Conservation (phyloP, 306 rosid genomes). For the Psophocarpus tetragonolobus region DNA sequence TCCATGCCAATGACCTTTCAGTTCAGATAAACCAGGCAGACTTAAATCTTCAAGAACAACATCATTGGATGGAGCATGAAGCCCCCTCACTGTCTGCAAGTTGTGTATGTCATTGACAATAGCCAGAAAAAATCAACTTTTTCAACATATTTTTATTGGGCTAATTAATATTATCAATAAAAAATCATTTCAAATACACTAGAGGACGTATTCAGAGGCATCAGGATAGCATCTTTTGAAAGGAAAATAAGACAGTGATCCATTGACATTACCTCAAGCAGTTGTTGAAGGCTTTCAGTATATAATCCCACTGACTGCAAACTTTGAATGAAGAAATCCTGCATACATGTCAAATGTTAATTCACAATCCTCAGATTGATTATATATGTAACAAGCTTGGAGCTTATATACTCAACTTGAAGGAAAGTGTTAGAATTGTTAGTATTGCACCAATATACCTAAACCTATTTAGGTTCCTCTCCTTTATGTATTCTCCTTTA, state of each 20-base stretch:
- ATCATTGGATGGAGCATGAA: constrained; percentile 70
- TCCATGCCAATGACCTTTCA: constrained; percentile 91
- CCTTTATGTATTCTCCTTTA: no score
- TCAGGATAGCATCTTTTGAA: constrained; percentile 1
- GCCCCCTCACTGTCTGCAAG: constrained; percentile 72
- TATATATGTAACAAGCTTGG: no score
- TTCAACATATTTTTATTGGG: constrained; percentile 14
- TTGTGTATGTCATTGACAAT: constrained; percentile 5
- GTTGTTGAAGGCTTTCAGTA: constrained; percentile 56
- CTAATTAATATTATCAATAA: constrained; percentile 13
- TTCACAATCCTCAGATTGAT: no score
- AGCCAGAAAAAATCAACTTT: constrained; percentile 12
- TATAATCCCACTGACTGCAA: constrained; percentile 76
- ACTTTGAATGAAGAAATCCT: constrained; percentile 83
- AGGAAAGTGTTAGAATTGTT: no score
- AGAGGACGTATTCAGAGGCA: constrained; percentile 29
- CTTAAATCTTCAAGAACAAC: constrained; percentile 73
- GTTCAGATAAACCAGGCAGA: constrained; percentile 91
- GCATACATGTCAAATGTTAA: no score
- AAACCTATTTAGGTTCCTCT: no score
- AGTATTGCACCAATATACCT: no score
- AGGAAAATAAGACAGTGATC: constrained; percentile 13
- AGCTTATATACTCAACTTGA: no score
- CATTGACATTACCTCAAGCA: constrained; percentile 74
- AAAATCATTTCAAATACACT: constrained; percentile 9